phyloP scores from a whole-genome alignment of 495 filamentous ascomycete species.

The Barbatosphaeria neglecta region DNA sequence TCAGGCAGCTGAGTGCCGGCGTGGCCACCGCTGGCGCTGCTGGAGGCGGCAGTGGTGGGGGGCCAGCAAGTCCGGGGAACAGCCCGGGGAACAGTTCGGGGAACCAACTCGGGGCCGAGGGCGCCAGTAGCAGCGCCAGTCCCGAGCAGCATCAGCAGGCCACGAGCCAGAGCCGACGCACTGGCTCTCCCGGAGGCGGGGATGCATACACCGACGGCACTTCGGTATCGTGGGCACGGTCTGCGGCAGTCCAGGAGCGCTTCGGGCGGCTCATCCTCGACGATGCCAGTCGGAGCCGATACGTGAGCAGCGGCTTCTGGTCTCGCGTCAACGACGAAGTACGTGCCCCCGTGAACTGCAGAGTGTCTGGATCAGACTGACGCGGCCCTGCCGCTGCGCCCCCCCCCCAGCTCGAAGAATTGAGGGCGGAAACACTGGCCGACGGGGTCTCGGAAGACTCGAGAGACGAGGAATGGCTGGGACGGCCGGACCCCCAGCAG shows the following conservation, averaged over 20 bases:
- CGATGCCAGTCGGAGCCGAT: slow-evolving; percentile 29
- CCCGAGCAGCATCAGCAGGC: neutral
- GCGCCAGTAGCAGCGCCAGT: too few relatives aligned
- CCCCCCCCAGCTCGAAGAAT: slow-evolving; percentile 23
- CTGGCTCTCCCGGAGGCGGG: slow-evolving; percentile 2
- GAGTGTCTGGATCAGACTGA: slow-evolving; percentile 4
- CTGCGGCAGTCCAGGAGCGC: slow-evolving; percentile 13
- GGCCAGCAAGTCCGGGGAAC: slow-evolving; percentile 6
- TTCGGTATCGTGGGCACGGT: too few relatives aligned
- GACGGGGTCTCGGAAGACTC: slow-evolving; percentile 25
- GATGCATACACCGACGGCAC: too few relatives aligned
- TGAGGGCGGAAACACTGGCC: slow-evolving; percentile 28
- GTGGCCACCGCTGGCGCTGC: slow-evolving; percentile 11
- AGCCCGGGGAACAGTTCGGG: slow-evolving; percentile 8
- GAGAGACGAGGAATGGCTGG: slow-evolving; percentile 24
- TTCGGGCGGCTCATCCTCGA: slow-evolving; percentile 33
- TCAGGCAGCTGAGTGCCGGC: slow-evolving; percentile 42
- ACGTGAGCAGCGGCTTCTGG: slow-evolving; percentile 44
- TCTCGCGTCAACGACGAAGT: slow-evolving; percentile 43
- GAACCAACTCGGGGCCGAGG: slow-evolving; percentile 8
- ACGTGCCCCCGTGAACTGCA: slow-evolving; percentile 5
- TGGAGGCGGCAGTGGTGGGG: slow-evolving; percentile 2
- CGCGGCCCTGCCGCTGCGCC: too few relatives aligned
- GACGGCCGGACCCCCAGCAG: slow-evolving; percentile 24
- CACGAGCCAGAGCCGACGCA: neutral